phyloP scores from a whole-genome alignment of 257 asterid species.

The Verbascum thapsus region DNA sequence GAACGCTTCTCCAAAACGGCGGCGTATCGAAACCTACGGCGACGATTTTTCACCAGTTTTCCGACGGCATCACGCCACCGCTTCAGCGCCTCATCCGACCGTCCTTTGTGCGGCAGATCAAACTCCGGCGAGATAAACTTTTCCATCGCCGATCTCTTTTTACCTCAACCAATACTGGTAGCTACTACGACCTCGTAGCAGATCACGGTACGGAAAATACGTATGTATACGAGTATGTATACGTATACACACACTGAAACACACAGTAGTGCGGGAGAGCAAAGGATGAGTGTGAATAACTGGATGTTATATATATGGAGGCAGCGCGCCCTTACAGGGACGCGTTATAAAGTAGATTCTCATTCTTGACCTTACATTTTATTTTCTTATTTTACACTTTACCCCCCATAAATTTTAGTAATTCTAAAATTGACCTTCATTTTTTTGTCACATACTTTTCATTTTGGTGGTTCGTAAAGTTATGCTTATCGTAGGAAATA shows the following conservation, averaged over 20 bases:
- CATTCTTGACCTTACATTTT: not conserved
- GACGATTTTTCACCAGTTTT: constrained; percentile 59
- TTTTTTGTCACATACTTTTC: not conserved
- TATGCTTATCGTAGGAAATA: no score
- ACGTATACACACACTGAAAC: not conserved
- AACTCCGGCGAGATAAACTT: constrained; percentile 55
- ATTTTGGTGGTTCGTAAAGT: no score
- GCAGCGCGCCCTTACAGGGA: not conserved
- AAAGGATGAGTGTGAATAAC: not conserved
- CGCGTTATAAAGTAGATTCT: constrained; percentile 2
- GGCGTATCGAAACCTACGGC: constrained; percentile 77
- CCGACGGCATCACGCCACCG: constrained; percentile 80
- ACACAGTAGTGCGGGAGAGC: not conserved
- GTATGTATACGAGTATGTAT: not conserved
- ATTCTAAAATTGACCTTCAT: not conserved
- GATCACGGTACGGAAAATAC: not conserved
- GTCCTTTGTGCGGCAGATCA: constrained; percentile 55
- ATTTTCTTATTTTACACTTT: not conserved
- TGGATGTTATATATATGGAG: not conserved
- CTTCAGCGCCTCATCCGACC: constrained; percentile 59
- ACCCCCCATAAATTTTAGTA: not conserved
- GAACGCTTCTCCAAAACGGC: constrained; percentile 73
- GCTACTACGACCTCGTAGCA: not conserved
- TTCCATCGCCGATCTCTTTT: constrained; percentile 36
- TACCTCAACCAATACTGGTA: not conserved